These are phyloP conservation scores for Xylaria sp. DNA, from an alignment of 2,329 filamentous ascomycete genomes.

Conservation along the genomic window DNA sequence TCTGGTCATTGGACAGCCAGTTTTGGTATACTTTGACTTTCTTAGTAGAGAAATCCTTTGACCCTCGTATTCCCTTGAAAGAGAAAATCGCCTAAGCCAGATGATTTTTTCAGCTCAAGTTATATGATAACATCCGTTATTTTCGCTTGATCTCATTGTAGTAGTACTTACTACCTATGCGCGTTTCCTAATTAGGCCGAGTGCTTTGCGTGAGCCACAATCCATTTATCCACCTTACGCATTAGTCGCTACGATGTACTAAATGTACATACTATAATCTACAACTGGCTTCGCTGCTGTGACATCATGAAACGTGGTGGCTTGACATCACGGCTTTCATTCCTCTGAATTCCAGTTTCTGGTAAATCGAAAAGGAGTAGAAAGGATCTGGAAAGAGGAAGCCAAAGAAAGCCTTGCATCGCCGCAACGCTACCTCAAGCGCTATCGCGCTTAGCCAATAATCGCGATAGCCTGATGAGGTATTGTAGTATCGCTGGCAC, in stretches of 20 bases:
- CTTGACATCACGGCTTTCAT: constrained; percentile 3
- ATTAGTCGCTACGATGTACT: neutral
- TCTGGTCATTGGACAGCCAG: neutral
- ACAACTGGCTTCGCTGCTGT: neutral
- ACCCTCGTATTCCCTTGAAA: neutral
- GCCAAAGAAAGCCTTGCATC: constrained; percentile 42
- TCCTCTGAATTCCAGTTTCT: neutral
- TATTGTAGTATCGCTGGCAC: constrained; percentile 20
- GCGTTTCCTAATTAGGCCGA: neutral
- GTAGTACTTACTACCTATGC: neutral
- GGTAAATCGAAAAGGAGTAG: constrained; percentile 1
- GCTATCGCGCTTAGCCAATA: constrained; percentile 42
- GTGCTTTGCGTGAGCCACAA: constrained; percentile 11
- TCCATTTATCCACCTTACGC: neutral
- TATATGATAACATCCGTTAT: constrained; percentile 10
- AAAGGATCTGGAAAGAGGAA: constrained; percentile 19
- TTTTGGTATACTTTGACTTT: neutral
- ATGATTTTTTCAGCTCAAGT: neutral
- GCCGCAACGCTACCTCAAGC: constrained; percentile 37
- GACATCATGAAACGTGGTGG: constrained; percentile 9
- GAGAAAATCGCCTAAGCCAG: neutral
- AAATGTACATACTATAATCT: neutral
- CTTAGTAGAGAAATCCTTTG: no score
- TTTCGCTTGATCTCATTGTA: neutral
- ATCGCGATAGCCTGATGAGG: constrained; percentile 35